Conservation (phyloP, 352 stramenopile species). For the Pythium myriotylum region DNA sequence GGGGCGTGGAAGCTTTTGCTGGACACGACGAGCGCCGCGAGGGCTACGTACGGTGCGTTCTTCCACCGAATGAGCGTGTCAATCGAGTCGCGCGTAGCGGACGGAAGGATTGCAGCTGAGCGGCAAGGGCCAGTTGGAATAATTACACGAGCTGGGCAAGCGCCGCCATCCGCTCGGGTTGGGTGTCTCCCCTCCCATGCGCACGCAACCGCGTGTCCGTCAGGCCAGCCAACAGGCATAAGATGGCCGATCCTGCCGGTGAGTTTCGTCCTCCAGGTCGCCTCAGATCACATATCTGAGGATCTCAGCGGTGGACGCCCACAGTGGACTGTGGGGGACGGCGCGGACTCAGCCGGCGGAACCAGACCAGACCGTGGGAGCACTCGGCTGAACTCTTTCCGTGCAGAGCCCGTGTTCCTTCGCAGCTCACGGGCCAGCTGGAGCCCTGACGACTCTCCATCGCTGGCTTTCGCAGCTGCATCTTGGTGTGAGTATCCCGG, state of each 20-base stretch:
- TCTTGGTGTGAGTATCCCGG: neutral
- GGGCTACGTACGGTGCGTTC: neutral
- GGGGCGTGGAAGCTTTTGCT: neutral
- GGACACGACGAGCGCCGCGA: too few relatives aligned
- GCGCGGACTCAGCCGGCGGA: conserved; percentile 1
- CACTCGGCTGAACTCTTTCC: conserved; percentile 9
- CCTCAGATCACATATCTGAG: conserved; percentile 14
- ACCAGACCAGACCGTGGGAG: neutral
- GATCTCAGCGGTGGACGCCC: neutral
- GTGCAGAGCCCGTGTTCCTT: conserved; percentile 7
- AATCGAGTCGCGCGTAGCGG: too few relatives aligned
- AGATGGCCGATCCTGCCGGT: neutral
- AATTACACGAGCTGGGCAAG: neutral
- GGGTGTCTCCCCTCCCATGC: neutral
- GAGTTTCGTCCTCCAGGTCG: neutral
- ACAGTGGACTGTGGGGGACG: conserved; percentile 17
- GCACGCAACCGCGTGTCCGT: neutral
- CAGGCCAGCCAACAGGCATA: neutral
- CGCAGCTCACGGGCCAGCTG: neutral
- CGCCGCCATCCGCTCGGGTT: neutral
- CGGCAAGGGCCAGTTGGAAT: too few relatives aligned
- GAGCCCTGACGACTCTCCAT: conserved; percentile 3
- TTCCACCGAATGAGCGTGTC: neutral
- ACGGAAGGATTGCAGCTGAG: neutral
- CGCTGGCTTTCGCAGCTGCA: neutral